Base-by-base conservation (phyloP, 495 filamentous ascomycete species). In the Geopyxis carbonaria region DNA sequence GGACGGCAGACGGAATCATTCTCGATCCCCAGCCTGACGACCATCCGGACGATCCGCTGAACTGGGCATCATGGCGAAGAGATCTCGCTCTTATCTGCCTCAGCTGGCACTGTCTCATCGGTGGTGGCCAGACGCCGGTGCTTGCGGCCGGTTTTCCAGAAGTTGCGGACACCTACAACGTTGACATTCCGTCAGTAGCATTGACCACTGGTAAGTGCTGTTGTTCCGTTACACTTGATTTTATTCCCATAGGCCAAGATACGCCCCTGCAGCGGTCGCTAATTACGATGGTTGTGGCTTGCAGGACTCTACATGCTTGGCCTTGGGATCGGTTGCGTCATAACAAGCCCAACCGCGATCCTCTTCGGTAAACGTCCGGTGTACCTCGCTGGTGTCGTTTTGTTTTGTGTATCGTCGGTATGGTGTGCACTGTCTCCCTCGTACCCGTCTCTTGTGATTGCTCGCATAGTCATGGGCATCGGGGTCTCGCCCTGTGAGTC, bases 21-120 rank as follows among this genome's bases (percentile, higher is more conserved):
- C 62, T 97, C 6, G 77, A 91, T 1, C 87, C 87, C 0, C 89
- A 95, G 52, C 89, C 89, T 1, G 86, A 94, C 30, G 82, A 93
- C 25, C 82, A 81, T 0, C 61, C 66, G 19, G 93, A 97, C 45
- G 89, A 97, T 50, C 89, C 89, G 0, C 59, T 97, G 30, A 97
- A 97, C 49, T 97, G 89, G 89, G 73, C 81, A 2, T 58, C 65
- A 1, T 83, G 80, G 78, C 70, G 83, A 22, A 64, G 89, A 58
- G 83, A 94, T 62, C 53, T 69, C 22, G 82, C 89, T 0, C 58
- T 97, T 46, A 44, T 93, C 4, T 89, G 78, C 0, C 62, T 97
- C 8, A 86, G 89, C 0, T 77, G 92, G 48, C 93, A 91, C 57
- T 92, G 80, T 52, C 73, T 93, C 68, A 64, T 94, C 40, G 87